These are phyloP conservation scores for Tylopilus subfusipes DNA, from an alignment of 768 basidiomycete genomes.

Conservation along the genomic window DNA sequence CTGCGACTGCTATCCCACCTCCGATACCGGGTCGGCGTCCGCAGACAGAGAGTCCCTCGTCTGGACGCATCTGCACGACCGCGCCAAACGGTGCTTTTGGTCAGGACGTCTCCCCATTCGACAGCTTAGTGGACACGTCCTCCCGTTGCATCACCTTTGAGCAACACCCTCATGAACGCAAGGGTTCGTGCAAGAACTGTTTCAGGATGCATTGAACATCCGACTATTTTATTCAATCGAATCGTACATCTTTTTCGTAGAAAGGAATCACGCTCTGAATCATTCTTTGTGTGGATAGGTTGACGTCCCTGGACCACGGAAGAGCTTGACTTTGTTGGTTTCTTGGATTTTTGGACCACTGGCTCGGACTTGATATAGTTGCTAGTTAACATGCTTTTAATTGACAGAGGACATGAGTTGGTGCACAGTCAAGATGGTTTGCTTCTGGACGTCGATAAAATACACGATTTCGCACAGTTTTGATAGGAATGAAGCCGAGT, in stretches of 20 bases:
- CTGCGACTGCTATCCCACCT: constrained; percentile 30
- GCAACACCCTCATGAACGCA: constrained; percentile 64
- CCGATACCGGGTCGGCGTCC: constrained; percentile 47
- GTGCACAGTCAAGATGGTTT: no score
- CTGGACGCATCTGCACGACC: constrained; percentile 23
- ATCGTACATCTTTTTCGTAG: not conserved
- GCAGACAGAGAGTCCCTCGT: constrained; percentile 13
- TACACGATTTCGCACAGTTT: no score
- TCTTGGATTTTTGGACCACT: not conserved
- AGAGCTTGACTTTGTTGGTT: not conserved
- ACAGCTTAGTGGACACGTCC: constrained; percentile 53
- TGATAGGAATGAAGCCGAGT: no score
- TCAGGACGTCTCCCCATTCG: constrained; percentile 60
- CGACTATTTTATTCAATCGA: not conserved
- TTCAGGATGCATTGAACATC: constrained; percentile 45
- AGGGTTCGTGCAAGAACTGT: constrained; percentile 66
- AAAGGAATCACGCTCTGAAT: no score
- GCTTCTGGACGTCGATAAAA: no score
- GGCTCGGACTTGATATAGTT: not conserved
- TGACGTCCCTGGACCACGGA: not conserved
- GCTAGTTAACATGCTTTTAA: no score
- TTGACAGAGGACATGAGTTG: no score
- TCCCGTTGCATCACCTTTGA: constrained; percentile 51
- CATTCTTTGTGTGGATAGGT: constrained; percentile 4
- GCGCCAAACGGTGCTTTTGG: constrained; percentile 31